Base-by-base conservation (phyloP, 352 stramenopile genomes). In the Sclerospora graminicola region DNA sequence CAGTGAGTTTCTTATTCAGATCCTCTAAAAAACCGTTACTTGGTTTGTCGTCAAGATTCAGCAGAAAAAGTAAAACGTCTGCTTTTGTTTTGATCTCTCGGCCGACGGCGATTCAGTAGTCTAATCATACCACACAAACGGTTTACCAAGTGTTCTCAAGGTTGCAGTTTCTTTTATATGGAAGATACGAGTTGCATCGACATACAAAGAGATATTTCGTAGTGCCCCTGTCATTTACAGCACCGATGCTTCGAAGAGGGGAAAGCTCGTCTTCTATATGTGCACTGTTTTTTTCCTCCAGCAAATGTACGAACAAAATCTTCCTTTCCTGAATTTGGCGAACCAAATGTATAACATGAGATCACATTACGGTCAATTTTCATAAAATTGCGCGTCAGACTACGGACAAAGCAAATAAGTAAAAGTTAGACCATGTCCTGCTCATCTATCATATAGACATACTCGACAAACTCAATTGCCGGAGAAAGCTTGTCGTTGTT, bases 401-500 rank as follows among this genome's bases (percentile, higher is more conserved):
- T 73, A 32, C 74, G 77, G 38, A n/a, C n/a, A 16, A 29, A 35
- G 29, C 44, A n/a, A n/a, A n/a, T n/a, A n/a, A n/a, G n/a, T n/a
- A n/a, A n/a, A n/a, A n/a, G n/a, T n/a, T n/a, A n/a, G 16, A 21
- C 3, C 8, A 47, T 14, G n/a, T 39, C 20, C 19, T 8, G 16
- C 16, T 11, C 15, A 35, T n/a, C n/a, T n/a, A n/a, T 4, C 28
- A 13, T 2, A 3, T 13, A 9, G 3, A 72, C 63, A 27, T 58
- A 79, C 66, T 77, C 79, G 23, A 72, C 66, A 35, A 86, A 69
- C 31, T 89, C 69, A 16, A 92, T 39, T 7, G 75, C 80, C 0
- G 70, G 67, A 13, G 57, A 65, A 24, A 75, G 37, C 37, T 87
- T 85, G 52, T 84, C 69, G 47, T 88, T 79, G 46, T 82, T 88